Evolutionary conservation across 1,284 basidiomycete species (phyloP), one percentile per base, ranked within the genome.

Genomic region (Ceratobasidium sp.): DNA sequence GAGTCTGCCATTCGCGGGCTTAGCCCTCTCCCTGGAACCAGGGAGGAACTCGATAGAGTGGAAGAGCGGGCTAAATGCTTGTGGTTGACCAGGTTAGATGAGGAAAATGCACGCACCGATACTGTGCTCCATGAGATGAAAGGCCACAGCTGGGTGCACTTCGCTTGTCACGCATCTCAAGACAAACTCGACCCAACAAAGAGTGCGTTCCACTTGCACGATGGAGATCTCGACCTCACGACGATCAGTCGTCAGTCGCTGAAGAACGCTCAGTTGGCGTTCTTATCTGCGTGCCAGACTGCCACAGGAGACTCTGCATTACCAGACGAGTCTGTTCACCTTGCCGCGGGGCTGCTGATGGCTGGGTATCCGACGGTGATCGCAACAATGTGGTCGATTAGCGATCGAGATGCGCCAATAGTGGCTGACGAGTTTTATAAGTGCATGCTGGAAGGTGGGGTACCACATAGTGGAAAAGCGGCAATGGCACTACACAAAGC

Each of bases 281-380:
- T 65, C 29, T 22, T 65, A 27, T 65, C 63, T 2, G 63, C 63
- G 1, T 65, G 63, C 46, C 46, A 65, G 24, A 62, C 59, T n/a
- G 59, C 66, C 7, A 71, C 27, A 13, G 69, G 74, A n/a, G 76
- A 76, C 34, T 19, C 49, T 24, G 62, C 62, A 16, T 59, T 62
- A 24, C 49, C 74, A 27, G 76, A 76, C 37, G 66, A 76, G 37
- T 27, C 61, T 9, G 68, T 75, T 16, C 65, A 76, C 37, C 59
- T 76, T 22, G 65, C 74, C 0, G n/a, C 61, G 22, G 49, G 74
- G 6, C 62, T 76, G 74, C 62, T 76, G 13, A 75, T 76, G 51
- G 31, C n/a, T n/a, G n/a, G n/a, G n/a, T n/a, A n/a, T n/a, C n/a
- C n/a, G n/a, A n/a, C n/a, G n/a, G n/a, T n/a, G n/a, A n/a, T n/a